Evolutionary conservation across 352 stramenopile species (phyloP).

Genomic region (Peronospora tabacina): DNA sequence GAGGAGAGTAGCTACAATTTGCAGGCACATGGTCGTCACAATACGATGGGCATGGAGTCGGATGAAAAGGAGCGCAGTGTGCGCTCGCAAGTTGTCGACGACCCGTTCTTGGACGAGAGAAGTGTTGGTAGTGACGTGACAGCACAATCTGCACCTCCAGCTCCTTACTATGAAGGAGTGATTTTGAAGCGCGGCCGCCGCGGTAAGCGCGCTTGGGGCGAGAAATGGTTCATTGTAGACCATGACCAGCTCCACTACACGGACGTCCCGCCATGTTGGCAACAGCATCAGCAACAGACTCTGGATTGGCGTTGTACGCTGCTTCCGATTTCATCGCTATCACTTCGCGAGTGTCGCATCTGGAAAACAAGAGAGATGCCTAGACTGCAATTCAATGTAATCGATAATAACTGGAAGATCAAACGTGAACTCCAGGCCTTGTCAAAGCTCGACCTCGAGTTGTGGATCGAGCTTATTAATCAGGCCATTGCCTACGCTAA

Average conservation of each 20-base stretch:
- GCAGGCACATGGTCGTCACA: slow-evolving; percentile 23
- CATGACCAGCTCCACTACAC: slow-evolving; percentile 70
- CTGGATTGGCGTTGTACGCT: slow-evolving; percentile 23
- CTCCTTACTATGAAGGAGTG: slow-evolving; percentile 43
- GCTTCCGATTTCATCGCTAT: slow-evolving; percentile 49
- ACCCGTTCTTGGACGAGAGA: slow-evolving; percentile 32
- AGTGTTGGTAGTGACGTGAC: slow-evolving; percentile 25
- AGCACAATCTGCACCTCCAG: slow-evolving; percentile 26
- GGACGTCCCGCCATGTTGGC: slow-evolving; percentile 30
- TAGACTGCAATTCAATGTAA: slow-evolving; percentile 67
- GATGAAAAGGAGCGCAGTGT: slow-evolving; percentile 33
- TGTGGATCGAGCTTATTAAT: slow-evolving; percentile 69
- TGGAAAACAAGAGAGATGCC: slow-evolving; percentile 86
- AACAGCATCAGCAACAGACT: slow-evolving; percentile 27
- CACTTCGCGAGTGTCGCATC: slow-evolving; percentile 63
- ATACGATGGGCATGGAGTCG: slow-evolving; percentile 36
- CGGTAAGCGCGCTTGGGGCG: slow-evolving; percentile 56
- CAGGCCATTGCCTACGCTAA: slow-evolving; percentile 75
- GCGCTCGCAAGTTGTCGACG: slow-evolving; percentile 24
- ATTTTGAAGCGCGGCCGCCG: slow-evolving; percentile 71
- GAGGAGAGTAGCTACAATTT: slow-evolving; percentile 25
- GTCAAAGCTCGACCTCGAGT: slow-evolving; percentile 49
- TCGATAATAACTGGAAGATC: slow-evolving; percentile 77
- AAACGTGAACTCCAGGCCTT: slow-evolving; percentile 66
- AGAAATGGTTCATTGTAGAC: slow-evolving; percentile 66